Evolutionary conservation across 345 rosid species (phyloP).

Genomic region (Lenwebbia sp.): DNA sequence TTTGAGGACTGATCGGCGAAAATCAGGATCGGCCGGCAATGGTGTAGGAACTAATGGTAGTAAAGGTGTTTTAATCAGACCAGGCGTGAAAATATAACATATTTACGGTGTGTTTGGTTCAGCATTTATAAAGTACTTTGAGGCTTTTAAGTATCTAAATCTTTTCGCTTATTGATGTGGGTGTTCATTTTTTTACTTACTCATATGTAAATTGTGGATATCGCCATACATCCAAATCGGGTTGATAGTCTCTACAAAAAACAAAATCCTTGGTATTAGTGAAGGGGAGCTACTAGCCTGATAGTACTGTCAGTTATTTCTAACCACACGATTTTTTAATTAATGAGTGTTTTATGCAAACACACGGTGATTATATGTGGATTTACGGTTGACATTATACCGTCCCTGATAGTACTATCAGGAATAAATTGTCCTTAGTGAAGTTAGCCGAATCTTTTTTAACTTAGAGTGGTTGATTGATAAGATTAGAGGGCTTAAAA

Average conservation of each 20-base stretch:
- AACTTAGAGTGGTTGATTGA: not conserved
- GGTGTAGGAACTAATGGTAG: not conserved
- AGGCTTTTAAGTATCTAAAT: too few species aligned
- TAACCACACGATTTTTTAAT: too few species aligned
- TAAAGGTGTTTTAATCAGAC: not conserved
- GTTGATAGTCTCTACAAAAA: not conserved
- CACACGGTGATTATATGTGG: too few species aligned
- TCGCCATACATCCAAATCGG: not conserved
- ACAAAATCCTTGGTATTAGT: too few species aligned
- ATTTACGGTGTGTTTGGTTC: too few species aligned
- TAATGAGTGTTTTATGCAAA: too few species aligned
- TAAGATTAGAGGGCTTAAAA: not conserved
- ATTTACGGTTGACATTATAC: too few species aligned
- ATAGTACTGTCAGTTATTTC: too few species aligned
- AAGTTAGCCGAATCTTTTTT: not conserved
- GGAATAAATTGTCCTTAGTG: not conserved
- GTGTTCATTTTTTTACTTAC: not conserved
- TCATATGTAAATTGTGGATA: not conserved
- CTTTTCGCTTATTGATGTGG: too few species aligned
- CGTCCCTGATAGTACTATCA: too few species aligned
- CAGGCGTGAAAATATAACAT: not conserved
- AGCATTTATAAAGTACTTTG: too few species aligned
- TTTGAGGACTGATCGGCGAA: not conserved
- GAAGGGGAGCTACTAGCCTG: too few species aligned
- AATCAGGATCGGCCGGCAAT: not conserved